These are phyloP conservation scores for Chaetomiaceae sp. DNA, from an alignment of 2,329 filamentous ascomycete species.

Conservation along the genomic window DNA sequence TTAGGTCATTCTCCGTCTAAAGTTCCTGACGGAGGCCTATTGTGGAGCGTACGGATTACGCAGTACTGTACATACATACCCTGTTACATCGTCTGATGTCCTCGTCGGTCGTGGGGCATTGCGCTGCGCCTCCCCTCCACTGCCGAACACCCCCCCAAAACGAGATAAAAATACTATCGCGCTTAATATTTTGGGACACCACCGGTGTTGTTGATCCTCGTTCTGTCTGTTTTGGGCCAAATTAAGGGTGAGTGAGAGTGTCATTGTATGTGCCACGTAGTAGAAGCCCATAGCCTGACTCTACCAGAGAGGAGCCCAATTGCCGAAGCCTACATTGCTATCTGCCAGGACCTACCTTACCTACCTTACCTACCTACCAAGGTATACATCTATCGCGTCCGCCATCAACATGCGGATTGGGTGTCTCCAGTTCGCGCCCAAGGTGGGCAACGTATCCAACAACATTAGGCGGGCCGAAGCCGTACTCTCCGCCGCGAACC, in stretches of 20 bases:
- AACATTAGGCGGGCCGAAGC: conserved; percentile 66
- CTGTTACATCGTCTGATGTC: conserved; percentile 7
- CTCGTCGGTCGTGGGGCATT: no score
- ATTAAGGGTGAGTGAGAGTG: no score
- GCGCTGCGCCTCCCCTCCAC: conserved; percentile 2
- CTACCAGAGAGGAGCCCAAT: no score
- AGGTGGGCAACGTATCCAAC: conserved; percentile 64
- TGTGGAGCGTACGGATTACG: no score
- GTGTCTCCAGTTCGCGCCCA: conserved; percentile 69
- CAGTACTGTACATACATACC: no score
- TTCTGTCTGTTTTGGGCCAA: neutral
- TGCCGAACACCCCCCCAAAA: neutral
- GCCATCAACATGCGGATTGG: conserved; percentile 35
- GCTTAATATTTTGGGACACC: conserved; percentile 10
- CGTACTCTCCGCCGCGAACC: conserved; percentile 52
- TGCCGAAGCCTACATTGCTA: no score
- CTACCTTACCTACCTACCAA: no score
- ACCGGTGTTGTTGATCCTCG: neutral
- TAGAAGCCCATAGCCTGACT: no score
- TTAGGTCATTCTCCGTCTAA: no score
- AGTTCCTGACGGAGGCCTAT: no score
- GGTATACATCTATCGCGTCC: neutral
- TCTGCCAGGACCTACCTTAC: no score
- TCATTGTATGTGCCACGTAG: no score
- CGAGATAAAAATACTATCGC: conserved; percentile 12